Conservation (phyloP, 2,329 filamentous ascomycete species). For the Colletotrichum abscissum region DNA sequence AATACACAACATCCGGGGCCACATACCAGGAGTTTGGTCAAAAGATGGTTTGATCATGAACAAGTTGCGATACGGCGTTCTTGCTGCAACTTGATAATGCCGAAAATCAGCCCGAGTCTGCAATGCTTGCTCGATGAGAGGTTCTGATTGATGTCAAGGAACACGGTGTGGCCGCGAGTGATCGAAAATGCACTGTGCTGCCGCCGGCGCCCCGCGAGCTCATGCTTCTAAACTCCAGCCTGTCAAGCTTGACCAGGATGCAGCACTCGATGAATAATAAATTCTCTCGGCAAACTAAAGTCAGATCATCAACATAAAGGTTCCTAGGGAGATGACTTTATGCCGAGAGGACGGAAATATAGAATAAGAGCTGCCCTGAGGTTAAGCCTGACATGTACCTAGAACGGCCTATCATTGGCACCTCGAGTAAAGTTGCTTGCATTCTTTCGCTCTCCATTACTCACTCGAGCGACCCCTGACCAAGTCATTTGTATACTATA, state of each 20-base stretch:
- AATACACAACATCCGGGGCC: background rate
- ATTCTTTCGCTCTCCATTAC: too few relatives aligned
- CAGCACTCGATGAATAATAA: too few relatives aligned
- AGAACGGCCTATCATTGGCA: too few relatives aligned
- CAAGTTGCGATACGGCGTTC: background rate
- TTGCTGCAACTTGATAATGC: background rate
- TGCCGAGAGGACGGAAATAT: too few relatives aligned
- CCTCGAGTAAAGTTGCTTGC: too few relatives aligned
- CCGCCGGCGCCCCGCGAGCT: background rate
- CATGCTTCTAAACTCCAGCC: background rate
- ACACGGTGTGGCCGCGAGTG: background rate
- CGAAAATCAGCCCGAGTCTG: background rate
- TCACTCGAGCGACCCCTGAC: too few relatives aligned
- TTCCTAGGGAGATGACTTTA: too few relatives aligned
- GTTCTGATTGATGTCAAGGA: background rate
- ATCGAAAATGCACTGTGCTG: constrained; percentile 9
- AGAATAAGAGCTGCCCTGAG: too few relatives aligned
- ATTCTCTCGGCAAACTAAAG: too few relatives aligned
- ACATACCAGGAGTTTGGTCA: background rate
- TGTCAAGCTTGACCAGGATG: background rate
- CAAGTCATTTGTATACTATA: too few relatives aligned
- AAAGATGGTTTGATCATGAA: background rate
- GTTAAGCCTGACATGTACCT: too few relatives aligned
- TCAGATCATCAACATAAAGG: too few relatives aligned
- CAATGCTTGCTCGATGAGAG: background rate